Base-by-base conservation (phyloP, 139 green algal species). In the Micromonas pusilla region DNA sequence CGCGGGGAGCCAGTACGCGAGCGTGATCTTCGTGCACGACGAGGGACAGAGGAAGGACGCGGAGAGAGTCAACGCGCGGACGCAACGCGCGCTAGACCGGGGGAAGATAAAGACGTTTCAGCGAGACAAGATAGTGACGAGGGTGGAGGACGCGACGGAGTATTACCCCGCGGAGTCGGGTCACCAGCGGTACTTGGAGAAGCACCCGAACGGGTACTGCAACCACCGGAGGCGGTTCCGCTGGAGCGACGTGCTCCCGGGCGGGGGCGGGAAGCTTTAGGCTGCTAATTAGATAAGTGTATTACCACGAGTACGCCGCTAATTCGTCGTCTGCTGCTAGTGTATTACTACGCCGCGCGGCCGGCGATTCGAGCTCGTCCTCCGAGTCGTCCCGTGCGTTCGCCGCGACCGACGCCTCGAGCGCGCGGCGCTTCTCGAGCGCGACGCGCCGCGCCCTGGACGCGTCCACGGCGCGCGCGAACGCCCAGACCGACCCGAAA, bases 121-220 rank as follows among this genome's bases (percentile, higher is more conserved):
- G 19, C 23, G 52, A 4, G 57, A 28, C 3, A 38, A 57, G 45
- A 16, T 80, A 62, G 5, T 19, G 5, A 74, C 73, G 23, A 32
- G 25, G 30, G 52, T 80, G n/a, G 26, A 72, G 28, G 30, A 63
- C 20, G 73, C 73, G 5, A 70, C 73, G 31, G 39, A 26, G 57
- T 80, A 75, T 52, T 80, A 38, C 52, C 57, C 73, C 60, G 73
- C 73, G 57, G 30, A 80, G 16, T 26, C 79, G 33, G 38, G 32
- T 26, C 73, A 80, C 73, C 73, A 80, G 60, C 52, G 34, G 30
- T 80, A 80, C 73, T 19, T 80, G 33, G 73, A 80, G 60, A 71
- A 72, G 6, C 25, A 65, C 66, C 34, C 34, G 32, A 13, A 19
- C 19, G 34, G 67, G 33, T 75, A 75, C 34, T 75, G 67, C 34